phyloP scores from a whole-genome alignment of 2,329 filamentous ascomycete genomes.

The Fonsecaea monophora region DNA sequence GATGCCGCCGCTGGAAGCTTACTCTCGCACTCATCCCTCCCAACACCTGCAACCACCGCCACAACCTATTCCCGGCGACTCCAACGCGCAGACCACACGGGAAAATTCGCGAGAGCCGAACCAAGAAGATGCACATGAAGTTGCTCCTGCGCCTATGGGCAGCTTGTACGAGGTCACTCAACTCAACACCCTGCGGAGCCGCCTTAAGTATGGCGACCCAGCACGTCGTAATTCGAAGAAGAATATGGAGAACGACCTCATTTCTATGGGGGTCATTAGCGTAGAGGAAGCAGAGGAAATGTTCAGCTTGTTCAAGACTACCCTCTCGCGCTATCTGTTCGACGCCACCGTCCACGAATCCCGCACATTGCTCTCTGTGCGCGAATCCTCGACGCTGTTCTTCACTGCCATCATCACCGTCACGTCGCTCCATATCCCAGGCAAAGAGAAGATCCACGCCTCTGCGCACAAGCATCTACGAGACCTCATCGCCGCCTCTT shows the following conservation, averaged over 20 bases:
- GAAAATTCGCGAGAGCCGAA: conserved; percentile 40
- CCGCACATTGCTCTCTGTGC: conserved; percentile 58
- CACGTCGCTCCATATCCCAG: conserved; percentile 64
- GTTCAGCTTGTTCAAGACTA: conserved; percentile 38
- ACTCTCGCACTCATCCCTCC: conserved; percentile 24
- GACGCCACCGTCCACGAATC: conserved; percentile 57
- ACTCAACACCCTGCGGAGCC: conserved; percentile 43
- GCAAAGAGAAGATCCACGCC: conserved; percentile 59
- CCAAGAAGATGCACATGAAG: conserved; percentile 44
- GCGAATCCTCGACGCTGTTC: conserved; percentile 62
- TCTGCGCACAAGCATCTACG: conserved; percentile 65
- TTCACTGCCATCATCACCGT: conserved; percentile 64
- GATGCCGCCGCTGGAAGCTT: conserved; percentile 37
- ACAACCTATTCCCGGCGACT: conserved; percentile 11
- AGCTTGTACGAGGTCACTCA: conserved; percentile 63
- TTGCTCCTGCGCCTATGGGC: conserved; percentile 60
- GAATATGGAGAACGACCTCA: conserved; percentile 38
- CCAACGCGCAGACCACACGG: conserved; percentile 37
- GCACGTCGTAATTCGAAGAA: conserved; percentile 37
- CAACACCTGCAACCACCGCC: conserved; percentile 20
- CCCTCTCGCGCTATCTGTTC: conserved; percentile 40
- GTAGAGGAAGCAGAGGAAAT: conserved; percentile 39
- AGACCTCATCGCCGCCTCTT: conserved; percentile 62
- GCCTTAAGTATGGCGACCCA: conserved; percentile 35
- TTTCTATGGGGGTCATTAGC: conserved; percentile 35